Percentiles rank a stretch among this genome's conserved stretches.
These are phyloP conservation scores for Cyclocybe cylindracea DNA, from an alignment of 768 basidiomycete genomes.

Conservation along the genomic window DNA sequence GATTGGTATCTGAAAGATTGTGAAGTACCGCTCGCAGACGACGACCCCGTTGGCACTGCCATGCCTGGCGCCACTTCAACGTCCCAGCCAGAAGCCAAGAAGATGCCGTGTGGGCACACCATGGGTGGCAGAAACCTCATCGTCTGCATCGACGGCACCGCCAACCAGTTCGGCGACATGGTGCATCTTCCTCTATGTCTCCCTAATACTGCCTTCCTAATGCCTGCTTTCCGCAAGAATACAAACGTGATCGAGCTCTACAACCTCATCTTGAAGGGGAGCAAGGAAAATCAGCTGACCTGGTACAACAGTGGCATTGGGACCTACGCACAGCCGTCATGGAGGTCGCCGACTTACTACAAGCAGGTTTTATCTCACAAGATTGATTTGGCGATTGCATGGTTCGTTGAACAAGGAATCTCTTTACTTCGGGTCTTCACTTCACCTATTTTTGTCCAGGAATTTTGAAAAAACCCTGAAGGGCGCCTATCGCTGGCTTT, in stretches of 20 bases:
- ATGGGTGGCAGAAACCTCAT: slow-evolving; percentile 36
- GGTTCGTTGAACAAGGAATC: background rate
- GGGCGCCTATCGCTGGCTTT: slow-evolving; percentile 43
- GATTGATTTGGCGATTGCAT: slow-evolving; percentile 12
- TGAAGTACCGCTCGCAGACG: too few relatives aligned
- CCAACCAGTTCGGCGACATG: slow-evolving; percentile 25
- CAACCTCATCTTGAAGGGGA: slow-evolving; percentile 19
- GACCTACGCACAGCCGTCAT: slow-evolving; percentile 22
- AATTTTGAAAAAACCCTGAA: slow-evolving; percentile 35
- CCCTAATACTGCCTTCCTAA: background rate
- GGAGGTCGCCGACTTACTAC: slow-evolving; percentile 10
- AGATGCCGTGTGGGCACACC: too few relatives aligned
- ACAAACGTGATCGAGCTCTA: slow-evolving; percentile 31
- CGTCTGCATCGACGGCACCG: slow-evolving; percentile 27
- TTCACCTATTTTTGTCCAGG: slow-evolving; percentile 19
- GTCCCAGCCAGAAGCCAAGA: too few relatives aligned
- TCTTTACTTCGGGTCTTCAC: background rate
- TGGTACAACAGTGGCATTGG: slow-evolving; percentile 35
- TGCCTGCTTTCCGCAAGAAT: slow-evolving; percentile 16
- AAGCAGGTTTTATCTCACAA: slow-evolving; percentile 12
- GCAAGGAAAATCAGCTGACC: slow-evolving; percentile 16
- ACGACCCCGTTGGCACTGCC: too few relatives aligned
- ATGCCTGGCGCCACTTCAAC: too few relatives aligned
- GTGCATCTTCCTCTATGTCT: slow-evolving; percentile 1
- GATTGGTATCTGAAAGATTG: too few relatives aligned